Percentiles rank a stretch among this genome's conserved stretches.
These are phyloP conservation scores for Ambispora gerdemannii DNA, from an alignment of 192 early-diverging fungal genomes.

Conservation along the genomic window DNA sequence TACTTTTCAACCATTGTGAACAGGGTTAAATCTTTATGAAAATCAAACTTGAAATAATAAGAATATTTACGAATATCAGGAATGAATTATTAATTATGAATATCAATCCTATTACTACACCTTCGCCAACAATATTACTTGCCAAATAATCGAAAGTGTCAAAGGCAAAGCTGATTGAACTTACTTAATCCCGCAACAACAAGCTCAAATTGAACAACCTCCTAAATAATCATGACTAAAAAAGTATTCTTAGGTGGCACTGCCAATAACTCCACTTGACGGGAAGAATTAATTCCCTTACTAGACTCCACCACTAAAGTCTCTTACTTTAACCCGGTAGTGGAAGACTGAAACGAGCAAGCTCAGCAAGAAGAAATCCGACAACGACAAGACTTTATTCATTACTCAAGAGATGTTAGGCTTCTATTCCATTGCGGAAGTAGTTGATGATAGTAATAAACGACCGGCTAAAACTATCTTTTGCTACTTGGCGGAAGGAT, in stretches of 20 bases:
- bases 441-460: slow-evolving; percentile 19
- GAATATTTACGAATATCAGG: too few relatives aligned
- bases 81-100: too few relatives aligned
- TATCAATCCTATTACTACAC: too few relatives aligned
- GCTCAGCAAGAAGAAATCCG: slow-evolving; percentile 7
- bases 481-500: slow-evolving; percentile 8
- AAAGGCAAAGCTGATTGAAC: too few relatives aligned
- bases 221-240: slow-evolving; percentile 10
- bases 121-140: too few relatives aligned
- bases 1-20: too few relatives aligned
- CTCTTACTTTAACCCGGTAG: slow-evolving; percentile 18
- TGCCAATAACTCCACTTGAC: not conserved
- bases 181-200: too few relatives aligned
- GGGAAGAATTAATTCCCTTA: slow-evolving; percentile 9
- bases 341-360: not conserved
- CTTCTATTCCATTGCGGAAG: slow-evolving; percentile 21
- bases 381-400: not conserved
- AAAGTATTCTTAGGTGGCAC: slow-evolving; percentile 19
- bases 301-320: not conserved
- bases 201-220: not conserved
- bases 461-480: slow-evolving; percentile 14
- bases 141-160: too few relatives aligned
- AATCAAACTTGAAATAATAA: too few relatives aligned
- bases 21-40: too few relatives aligned
- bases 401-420: slow-evolving; percentile 7